phyloP scores from a whole-genome alignment of 1,139 yeast species.

The Yamadazyma friedrichii region DNA sequence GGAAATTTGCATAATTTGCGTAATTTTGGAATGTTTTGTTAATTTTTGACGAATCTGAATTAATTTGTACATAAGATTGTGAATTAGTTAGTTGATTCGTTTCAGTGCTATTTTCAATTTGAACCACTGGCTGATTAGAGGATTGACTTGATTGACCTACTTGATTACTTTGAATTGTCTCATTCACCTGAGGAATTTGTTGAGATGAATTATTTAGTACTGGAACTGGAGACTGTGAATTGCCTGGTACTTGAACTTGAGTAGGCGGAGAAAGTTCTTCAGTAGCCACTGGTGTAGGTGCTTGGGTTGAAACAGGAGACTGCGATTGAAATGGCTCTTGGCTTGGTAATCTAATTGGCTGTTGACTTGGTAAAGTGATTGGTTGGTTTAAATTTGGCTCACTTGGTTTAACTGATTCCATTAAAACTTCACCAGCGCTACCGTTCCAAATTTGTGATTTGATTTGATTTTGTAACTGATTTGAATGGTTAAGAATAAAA shows the following conservation, averaged over 20 bases:
- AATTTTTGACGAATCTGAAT: neutral
- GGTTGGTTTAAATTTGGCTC: neutral
- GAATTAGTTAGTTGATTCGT: neutral
- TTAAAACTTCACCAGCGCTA: conserved; percentile 1
- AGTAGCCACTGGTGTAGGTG: too few relatives aligned
- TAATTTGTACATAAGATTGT: too few relatives aligned
- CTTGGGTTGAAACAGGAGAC: too few relatives aligned
- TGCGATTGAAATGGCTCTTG: neutral
- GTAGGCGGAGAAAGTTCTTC: too few relatives aligned
- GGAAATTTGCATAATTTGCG: neutral
- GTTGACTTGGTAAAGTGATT: neutral
- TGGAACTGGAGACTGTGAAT: too few relatives aligned
- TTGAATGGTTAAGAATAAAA: conserved; percentile 28
- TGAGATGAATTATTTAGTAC: too few relatives aligned
- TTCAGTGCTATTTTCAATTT: conserved; percentile 2
- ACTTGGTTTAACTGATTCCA: neutral
- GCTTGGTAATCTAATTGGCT: neutral
- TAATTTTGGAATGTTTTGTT: neutral
- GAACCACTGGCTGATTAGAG: neutral
- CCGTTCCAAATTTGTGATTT: conserved; percentile 7
- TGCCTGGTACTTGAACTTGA: too few relatives aligned
- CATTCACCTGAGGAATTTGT: too few relatives aligned
- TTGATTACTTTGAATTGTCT: too few relatives aligned
- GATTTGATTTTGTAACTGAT: conserved; percentile 15
- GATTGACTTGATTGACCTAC: too few relatives aligned